Base-by-base conservation (phyloP, 164 flowering plant species). In the Sextonia rubra region DNA sequence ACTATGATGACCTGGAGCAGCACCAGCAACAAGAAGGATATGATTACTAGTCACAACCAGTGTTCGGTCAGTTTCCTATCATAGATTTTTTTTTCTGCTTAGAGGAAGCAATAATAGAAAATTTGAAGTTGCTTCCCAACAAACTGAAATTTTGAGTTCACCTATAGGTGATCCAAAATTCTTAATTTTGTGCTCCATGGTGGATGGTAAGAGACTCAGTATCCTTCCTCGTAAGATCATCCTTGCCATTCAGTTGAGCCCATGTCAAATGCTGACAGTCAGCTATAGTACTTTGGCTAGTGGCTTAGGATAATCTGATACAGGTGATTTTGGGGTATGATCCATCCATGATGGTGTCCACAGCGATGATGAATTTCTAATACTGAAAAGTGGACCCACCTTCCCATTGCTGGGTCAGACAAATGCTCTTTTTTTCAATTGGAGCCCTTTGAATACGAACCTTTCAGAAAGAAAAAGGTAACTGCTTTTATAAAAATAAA, bases 61-160 rank as follows among this genome's bases (percentile, higher is more conserved):
- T 69, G 11, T 71, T 68, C 75, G 90, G 90, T 88, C 80, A 78
- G 73, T 72, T 23, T 68, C 63, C 52, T 61, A 30, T 75, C 69
- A 55, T 69, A 32, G 17, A 52, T 47, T 23, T 58, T 37, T 7
- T 37, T 24, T 47, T 25, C 7, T 44, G 64, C 27, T 71, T 77
- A 56, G 73, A 15, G 47, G 64, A 26, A 68, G 14, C 63, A 14
- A 37, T 32, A 25, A 62, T 12, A 62, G 65, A 62, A 23, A 58
- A 62, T 62, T 62, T 8, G 23, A 62, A 37, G 11, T 8, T 62
- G 65, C 24, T 62, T 62, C 65, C 26, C 32, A 23, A 64, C n/a
- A 27, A 17, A 6, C 27, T 27, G 32, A 12, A 62, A 12, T 25
- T 62, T 30, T 64, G 37, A 29, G 44, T 17, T 32, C 27, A 24